A percentile compares a stretch with the other conserved stretches of the same genome.
Evolutionary conservation across 768 basidiomycete genomes (phyloP).

Genomic region (Russula sp.): DNA sequence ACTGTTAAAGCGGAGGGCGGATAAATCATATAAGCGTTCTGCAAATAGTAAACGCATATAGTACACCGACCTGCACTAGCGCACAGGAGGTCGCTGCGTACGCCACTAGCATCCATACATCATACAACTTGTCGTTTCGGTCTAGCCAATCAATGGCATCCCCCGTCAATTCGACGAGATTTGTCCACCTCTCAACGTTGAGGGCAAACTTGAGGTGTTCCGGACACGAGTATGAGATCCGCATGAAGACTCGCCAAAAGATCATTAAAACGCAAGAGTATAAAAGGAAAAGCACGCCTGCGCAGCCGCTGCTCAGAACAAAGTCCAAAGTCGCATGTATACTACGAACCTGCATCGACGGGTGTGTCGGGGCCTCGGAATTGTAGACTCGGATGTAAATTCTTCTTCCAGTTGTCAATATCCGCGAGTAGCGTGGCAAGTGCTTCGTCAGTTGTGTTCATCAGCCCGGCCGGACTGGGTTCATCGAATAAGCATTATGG

Average conservation of each 20-base stretch:
- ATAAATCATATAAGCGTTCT: background rate
- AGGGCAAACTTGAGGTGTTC: slow-evolving; percentile 83
- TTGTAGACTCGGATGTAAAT: slow-evolving; percentile 70
- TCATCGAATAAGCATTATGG: background rate
- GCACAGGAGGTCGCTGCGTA: slow-evolving; percentile 88
- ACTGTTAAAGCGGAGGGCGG: slow-evolving; percentile 41
- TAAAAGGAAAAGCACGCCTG: slow-evolving; percentile 82
- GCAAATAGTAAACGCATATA: background rate
- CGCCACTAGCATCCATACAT: slow-evolving; percentile 81
- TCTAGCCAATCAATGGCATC: slow-evolving; percentile 90
- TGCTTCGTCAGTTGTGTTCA: slow-evolving; percentile 76
- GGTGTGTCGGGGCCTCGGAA: slow-evolving; percentile 68
- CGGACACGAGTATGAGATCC: slow-evolving; percentile 90
- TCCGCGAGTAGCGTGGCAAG: slow-evolving; percentile 58
- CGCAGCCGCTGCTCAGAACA: background rate
- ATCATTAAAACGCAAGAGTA: slow-evolving; percentile 92
- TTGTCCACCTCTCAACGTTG: slow-evolving; percentile 74
- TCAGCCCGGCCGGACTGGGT: slow-evolving; percentile 77
- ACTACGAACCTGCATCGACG: slow-evolving; percentile 55
- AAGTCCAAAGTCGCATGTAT: background rate
- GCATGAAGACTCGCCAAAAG: slow-evolving; percentile 98
- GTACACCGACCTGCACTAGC: slow-evolving; percentile 68
- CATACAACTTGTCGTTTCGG: slow-evolving; percentile 70
- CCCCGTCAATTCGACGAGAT: slow-evolving; percentile 63
- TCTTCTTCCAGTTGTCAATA: slow-evolving; percentile 70